Evolutionary conservation across 2,329 filamentous ascomycete species (phyloP), one percentile per base, ranked within the genome.

Genomic region (Colletotrichum melonis): DNA sequence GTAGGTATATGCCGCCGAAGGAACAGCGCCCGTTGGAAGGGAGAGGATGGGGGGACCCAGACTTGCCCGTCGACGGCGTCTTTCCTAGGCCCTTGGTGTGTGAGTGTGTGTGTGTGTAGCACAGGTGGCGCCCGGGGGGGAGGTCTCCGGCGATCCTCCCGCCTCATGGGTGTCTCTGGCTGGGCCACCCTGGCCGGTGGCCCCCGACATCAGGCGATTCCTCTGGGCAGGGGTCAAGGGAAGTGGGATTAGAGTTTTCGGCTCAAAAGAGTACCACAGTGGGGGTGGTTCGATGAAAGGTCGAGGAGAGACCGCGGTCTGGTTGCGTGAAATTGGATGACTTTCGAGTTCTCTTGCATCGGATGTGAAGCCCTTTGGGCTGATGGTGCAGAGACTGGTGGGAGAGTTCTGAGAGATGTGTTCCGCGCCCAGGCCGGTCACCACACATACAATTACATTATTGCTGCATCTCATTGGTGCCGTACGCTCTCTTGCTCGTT

Each of bases 181-280:
- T 12, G 32, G 52, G 22, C 30, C 14, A 69, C 58, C 64, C 57
- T 69, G 54, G 30, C 54, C 5, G 12, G 22, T 16, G 6, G 26
- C 66, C 58, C 42, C 55, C 59, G 26, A 64, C 32, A 55, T 69
- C 66, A 72, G 69, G 59, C 66, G 59, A 60, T n/a, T 22, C 22
- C 12, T 26, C n/a, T 19, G n/a, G n/a, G 16, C 49, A 69, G 59
- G 60, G 59, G 62, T 54, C 35, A 58, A 56, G 59, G 35, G 70
- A 64, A 49, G 60, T 70, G 46, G 26, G 66, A 73, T 70, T 70
- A 73, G 67, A 73, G 66, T 70, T 70, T 60, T 73, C 16, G 66
- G 32, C n/a, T 56, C 24, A 35, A 28, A 58, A 49, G 42, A 49
- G 42, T 19, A 58, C 38, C 19, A 35, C 26, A 62, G 55, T 38